phyloP scores from a whole-genome alignment of 2,329 filamentous ascomycete genomes.

The Fusarium xyrophilum region DNA sequence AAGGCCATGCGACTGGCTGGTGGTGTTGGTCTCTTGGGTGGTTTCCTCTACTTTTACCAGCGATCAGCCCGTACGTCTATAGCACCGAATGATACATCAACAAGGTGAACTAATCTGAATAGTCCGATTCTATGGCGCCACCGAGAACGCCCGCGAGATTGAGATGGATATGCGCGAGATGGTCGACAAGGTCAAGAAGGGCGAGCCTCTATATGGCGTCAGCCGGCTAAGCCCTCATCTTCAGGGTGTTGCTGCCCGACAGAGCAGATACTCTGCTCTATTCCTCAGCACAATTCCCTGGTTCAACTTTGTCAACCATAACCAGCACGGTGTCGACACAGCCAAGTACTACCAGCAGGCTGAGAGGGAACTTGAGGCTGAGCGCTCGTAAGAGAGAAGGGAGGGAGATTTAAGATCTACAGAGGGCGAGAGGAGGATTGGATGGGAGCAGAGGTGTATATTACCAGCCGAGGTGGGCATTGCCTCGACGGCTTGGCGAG shows the following conservation, averaged over 20 bases:
- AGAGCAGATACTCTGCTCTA: slow-evolving; percentile 88
- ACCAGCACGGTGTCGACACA: slow-evolving; percentile 93
- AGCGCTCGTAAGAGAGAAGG: slow-evolving; percentile 47
- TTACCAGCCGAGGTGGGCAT: slow-evolving; percentile 32
- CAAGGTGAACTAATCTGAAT: not conserved
- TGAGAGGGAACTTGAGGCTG: slow-evolving; percentile 88
- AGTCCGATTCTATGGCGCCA: slow-evolving; percentile 97
- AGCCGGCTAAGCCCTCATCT: slow-evolving; percentile 82
- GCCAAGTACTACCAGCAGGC: slow-evolving; percentile 98
- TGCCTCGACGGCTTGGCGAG: slow-evolving; percentile 31
- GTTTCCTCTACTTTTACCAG: slow-evolving; percentile 86
- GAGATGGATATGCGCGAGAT: slow-evolving; percentile 99
- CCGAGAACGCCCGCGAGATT: slow-evolving; percentile 88
- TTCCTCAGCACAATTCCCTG: slow-evolving; percentile 87
- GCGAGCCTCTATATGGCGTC: slow-evolving; percentile 86
- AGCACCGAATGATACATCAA: not conserved
- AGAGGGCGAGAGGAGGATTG: not conserved
- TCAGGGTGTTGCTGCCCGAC: slow-evolving; percentile 90
- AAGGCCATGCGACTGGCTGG: slow-evolving; percentile 81
- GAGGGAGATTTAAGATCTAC: not conserved
- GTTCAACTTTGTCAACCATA: slow-evolving; percentile 99
- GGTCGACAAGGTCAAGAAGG: slow-evolving; percentile 93
- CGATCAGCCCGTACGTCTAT: slow-evolving; percentile 75
- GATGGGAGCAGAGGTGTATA: slow-evolving; percentile 37
- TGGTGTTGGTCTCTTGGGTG: slow-evolving; percentile 75